Conservation (phyloP, 2,329 filamentous ascomycete genomes). For the Colletotrichum sp. region DNA sequence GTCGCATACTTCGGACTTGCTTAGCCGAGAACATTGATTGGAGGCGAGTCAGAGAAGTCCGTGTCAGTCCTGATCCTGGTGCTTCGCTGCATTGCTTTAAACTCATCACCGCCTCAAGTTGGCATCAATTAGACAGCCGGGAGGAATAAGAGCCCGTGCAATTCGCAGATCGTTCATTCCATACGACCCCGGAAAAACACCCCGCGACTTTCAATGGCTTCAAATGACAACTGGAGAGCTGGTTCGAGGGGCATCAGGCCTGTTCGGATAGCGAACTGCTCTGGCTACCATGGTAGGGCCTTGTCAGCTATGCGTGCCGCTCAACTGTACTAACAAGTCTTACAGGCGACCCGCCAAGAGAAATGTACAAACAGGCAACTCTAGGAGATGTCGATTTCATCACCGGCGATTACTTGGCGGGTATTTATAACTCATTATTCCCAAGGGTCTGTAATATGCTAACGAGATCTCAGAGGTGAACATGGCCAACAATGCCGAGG, state of each 20-base stretch:
- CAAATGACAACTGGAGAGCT: not conserved
- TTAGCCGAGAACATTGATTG: not conserved
- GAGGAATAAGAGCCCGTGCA: not conserved
- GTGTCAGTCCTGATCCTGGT: not conserved
- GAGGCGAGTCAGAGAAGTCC: not conserved
- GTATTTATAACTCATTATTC: not conserved
- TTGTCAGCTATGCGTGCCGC: fast-evolving
- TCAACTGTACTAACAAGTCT: not conserved
- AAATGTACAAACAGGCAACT: not conserved
- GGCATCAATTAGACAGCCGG: not conserved
- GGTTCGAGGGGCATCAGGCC: fast-evolving
- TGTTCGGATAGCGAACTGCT: not conserved
- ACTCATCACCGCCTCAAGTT: not conserved
- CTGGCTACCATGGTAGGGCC: not conserved
- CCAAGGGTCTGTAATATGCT: not conserved
- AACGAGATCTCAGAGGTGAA: not conserved
- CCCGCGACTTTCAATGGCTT: fast-evolving
- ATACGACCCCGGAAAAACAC: not conserved
- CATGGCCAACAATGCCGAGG: not conserved
- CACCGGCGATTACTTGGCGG: not conserved
- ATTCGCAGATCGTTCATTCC: fast-evolving
- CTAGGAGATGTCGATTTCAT: not conserved
- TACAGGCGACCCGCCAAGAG: not conserved
- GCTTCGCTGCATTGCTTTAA: not conserved
- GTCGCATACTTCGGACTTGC: not conserved